Evolutionary conservation across 164 flowering plant species (phyloP), one percentile per base, ranked within the genome.

Genomic region (Pachysandra terminalis): DNA sequence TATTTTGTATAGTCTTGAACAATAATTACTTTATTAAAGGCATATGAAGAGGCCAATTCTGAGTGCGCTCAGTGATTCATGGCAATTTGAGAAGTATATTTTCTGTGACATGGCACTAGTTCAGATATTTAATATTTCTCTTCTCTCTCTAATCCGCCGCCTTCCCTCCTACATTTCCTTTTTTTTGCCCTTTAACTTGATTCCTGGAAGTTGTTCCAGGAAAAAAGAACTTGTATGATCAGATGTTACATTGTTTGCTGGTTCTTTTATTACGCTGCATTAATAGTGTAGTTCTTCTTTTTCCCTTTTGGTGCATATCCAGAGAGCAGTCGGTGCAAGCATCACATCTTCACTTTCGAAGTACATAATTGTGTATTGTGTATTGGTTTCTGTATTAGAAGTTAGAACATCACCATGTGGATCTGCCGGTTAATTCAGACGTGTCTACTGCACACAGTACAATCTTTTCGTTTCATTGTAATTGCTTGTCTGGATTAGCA

Each of bases 1-100:
- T 25, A 24, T 71, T 54, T 75, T 84, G 84, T 81, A 78, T 74
- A 80, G 77, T 68, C 65, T 52, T 70, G 72, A 80, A 71, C 73
- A 70, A 66, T 67, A 59, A 63, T 66, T 64, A 64, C 73, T 66
- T 61, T 68, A 78, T 77, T 76, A 70, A 77, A 74, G 79, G 79
- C 79, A 74, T 64, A 64, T 79, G 77, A 80, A 75, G 75, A 67
- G 74, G 77, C 49, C 70, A 68, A 55, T 72, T 77, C 64, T 54
- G 22, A 63, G 66, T 72, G 60, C 41, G 59, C 26, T 65, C 12
- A 64, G 32, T 25, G 70, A 24, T 66, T 55, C 54, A 61, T 64
- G 74, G 67, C 62, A n/a, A 66, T 54, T 66, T 48, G 59, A 32
- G 63, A 53, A 67, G 68, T 59, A 10, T 73, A 54, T 60, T 35